Base-by-base conservation (phyloP, 768 basidiomycete species). In the Pleurotus tuber-regium region DNA sequence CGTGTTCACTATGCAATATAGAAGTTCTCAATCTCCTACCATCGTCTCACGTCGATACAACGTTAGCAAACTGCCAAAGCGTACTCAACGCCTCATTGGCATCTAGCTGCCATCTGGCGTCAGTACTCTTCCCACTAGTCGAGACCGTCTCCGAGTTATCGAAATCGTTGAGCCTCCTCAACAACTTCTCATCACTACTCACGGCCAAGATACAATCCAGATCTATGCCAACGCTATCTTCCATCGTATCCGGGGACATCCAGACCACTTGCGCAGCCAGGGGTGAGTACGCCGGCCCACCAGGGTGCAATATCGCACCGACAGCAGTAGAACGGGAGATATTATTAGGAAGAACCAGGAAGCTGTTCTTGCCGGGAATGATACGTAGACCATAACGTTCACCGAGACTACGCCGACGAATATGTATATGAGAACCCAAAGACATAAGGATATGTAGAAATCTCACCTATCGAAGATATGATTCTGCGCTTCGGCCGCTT, bases 401-500 rank as follows among this genome's bases (percentile, higher is more conserved):
- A 35, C 89, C 89, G 28, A 91, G 82, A 58, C 86, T 87, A 31
- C 14, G 33, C 19, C 14, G 16, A 50, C 19, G 31, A 11, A 42
- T 35, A 6, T 19, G 1, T n/a, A 48, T 25, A 29, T 18, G 24
- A n/a, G 19, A 35, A 39, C 10, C 41, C 12, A 10, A 12, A 16
- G 19, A n/a, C 28, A 9, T 6, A 30, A 18, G 12, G 9, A 28
- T 36, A 31, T 16, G 40, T 23, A 42, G 24, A n/a, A 4, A 33
- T 14, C 49, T 54, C 30, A 80, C 80, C 80, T 82, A 64, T 92
- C 91, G 61, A 90, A 92, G 56, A 92, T 89, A 60, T 93, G 92
- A 67, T 94, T 94, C 67, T 93, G 92, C 18, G 92, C 92, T 63
- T 92, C 91, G 0, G 89, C 89, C 1, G 92, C 92, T 63, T 93